Evolutionary conservation across 148 eudicot species (phyloP).

Genomic region (Amaranthus hypochondriacus): DNA sequence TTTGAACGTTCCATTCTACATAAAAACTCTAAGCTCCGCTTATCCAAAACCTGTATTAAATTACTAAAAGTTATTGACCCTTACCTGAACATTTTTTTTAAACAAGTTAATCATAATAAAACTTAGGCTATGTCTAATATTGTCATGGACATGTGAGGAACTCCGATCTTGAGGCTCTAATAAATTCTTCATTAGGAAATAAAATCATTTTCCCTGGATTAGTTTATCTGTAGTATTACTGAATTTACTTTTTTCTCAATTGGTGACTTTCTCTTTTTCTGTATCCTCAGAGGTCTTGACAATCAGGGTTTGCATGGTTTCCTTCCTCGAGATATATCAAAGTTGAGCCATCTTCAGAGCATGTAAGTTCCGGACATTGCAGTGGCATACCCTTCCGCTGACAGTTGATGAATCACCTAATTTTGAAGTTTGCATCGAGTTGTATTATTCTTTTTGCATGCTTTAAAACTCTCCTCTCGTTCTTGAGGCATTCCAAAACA

Average conservation of each 20-base stretch:
- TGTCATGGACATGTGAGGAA: too few species aligned
- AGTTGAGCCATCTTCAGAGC: slow-evolving; percentile 73
- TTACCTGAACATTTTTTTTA: too few species aligned
- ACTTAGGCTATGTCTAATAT: too few species aligned
- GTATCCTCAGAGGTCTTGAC: slow-evolving; percentile 69
- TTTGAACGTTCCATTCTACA: too few species aligned
- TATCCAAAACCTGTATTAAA: neutral
- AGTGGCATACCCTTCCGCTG: neutral
- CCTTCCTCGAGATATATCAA: slow-evolving; percentile 72
- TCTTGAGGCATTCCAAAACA: neutral
- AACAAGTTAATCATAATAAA: too few species aligned
- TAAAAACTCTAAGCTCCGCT: neutral
- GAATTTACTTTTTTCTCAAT: too few species aligned
- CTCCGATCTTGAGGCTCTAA: too few species aligned
- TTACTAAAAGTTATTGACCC: too few species aligned
- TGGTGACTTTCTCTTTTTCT: slow-evolving; percentile 15
- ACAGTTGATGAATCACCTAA: neutral
- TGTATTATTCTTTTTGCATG: neutral
- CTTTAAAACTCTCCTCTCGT: neutral
- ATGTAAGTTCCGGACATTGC: slow-evolving; percentile 53
- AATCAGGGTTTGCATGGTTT: slow-evolving; percentile 88
- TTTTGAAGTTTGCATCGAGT: neutral
- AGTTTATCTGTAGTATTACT: too few species aligned
- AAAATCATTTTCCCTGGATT: too few species aligned
- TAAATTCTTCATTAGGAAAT: too few species aligned